Percentiles rank a stretch among this genome's conserved stretches.
These are phyloP conservation scores for Arabidopsis suecica DNA, from an alignment of 345 rosid genomes.

Conservation along the genomic window DNA sequence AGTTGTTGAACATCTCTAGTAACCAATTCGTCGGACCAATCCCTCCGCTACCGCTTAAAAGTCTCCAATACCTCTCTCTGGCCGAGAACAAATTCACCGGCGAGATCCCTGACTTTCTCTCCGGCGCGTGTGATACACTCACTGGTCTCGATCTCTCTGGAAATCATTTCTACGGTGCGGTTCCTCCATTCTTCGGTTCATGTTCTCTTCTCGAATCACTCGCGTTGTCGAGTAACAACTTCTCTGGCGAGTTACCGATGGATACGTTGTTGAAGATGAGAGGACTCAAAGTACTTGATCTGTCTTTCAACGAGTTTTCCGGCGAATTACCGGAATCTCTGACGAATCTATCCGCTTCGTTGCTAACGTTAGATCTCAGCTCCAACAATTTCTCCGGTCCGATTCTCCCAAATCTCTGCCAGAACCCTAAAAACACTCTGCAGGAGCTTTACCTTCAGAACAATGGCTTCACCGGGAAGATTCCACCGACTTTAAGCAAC, in stretches of 20 bases:
- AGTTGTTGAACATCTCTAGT: slow-evolving; percentile 66
- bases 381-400: slow-evolving; percentile 67
- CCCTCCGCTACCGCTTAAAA: slow-evolving; percentile 62
- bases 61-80: slow-evolving; percentile 60
- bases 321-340: slow-evolving; percentile 74
- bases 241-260: slow-evolving; percentile 78
- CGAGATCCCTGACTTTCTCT: slow-evolving; percentile 65
- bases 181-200: slow-evolving; percentile 66
- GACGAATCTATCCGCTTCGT: slow-evolving; percentile 54
- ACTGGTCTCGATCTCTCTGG: slow-evolving; percentile 75
- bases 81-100: slow-evolving; percentile 65
- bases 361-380: slow-evolving; percentile 82
- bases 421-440: slow-evolving; percentile 53
- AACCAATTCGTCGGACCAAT: slow-evolving; percentile 69
- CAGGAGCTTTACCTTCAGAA: slow-evolving; percentile 74
- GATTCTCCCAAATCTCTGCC: slow-evolving; percentile 67
- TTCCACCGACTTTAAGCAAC: slow-evolving; percentile 78
- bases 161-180: slow-evolving; percentile 69
- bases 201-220: slow-evolving; percentile 65
- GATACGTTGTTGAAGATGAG: slow-evolving; percentile 65
- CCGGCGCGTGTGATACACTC: slow-evolving; percentile 71
- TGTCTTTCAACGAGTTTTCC: slow-evolving; percentile 62
- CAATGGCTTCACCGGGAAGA: slow-evolving; percentile 66
- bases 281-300: slow-evolving; percentile 56
- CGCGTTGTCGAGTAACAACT: slow-evolving; percentile 63